phyloP scores from a whole-genome alignment of 2,329 filamentous ascomycete species.

The Pseudogymnoascus sp. region DNA sequence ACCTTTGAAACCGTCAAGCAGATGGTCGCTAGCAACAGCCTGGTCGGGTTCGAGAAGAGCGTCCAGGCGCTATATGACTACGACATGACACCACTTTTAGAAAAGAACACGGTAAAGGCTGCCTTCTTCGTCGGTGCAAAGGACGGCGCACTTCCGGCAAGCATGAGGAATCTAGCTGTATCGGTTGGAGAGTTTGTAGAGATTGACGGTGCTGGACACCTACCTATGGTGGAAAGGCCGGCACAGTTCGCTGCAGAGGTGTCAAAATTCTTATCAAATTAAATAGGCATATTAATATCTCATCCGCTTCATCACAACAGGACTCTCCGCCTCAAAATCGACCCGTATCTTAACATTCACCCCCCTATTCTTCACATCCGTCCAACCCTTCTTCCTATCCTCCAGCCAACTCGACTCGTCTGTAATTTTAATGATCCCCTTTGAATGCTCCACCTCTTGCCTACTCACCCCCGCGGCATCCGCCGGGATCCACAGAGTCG shows the following conservation, averaged over 20 bases:
- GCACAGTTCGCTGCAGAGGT: conserved; percentile 59
- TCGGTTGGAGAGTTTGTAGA: conserved; percentile 53
- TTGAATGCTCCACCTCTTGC: conserved; percentile 49
- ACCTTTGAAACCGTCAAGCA: conserved; percentile 52
- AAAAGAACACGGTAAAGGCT: conserved; percentile 47
- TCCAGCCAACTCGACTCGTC: conserved; percentile 52
- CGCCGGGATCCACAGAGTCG: conserved; percentile 49
- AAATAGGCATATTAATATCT: neutral
- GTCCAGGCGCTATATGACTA: conserved; percentile 67
- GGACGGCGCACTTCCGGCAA: conserved; percentile 68
- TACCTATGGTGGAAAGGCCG: conserved; percentile 77
- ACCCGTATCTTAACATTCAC: neutral
- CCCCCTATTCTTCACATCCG: neutral
- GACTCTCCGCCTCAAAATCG: conserved; percentile 2
- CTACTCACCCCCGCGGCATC: conserved; percentile 48
- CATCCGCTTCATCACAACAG: neutral
- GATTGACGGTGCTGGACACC: conserved; percentile 65
- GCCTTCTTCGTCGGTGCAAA: conserved; percentile 65
- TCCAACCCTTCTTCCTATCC: conserved; percentile 34
- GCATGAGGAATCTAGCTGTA: conserved; percentile 67
- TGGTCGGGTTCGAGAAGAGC: conserved; percentile 60
- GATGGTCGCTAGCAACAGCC: conserved; percentile 61
- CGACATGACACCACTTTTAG: conserved; percentile 53
- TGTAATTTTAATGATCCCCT: conserved; percentile 47
- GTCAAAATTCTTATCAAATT: conserved; percentile 41